Base-by-base conservation (phyloP, 805 yeast species). In the Torulaspora maleeae region DNA sequence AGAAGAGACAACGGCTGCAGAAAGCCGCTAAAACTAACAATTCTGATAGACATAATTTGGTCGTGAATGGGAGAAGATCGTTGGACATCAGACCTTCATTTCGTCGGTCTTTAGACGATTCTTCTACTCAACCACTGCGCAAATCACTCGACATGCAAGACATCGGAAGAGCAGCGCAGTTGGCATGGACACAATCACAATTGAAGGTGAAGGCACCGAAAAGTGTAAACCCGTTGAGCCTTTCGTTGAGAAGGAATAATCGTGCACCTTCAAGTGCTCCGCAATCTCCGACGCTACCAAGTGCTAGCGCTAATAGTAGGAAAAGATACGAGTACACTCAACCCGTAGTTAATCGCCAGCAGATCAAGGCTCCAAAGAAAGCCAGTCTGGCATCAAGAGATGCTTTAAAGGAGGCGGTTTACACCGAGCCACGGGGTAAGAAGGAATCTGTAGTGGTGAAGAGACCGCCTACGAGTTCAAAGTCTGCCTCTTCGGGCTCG, bases 131-230 rank as follows among this genome's bases (percentile, higher is more conserved):
- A 29, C 52, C 42, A 36, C 48, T 27, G 34, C 47, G 47, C 25
- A 43, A 32, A 39, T 41, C 39, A 12, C 45, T 39, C 7, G 48
- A 37, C 19, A 44, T 37, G 48, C 49, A 27, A 38, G 48, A 48
- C 24, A 54, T 55, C 20, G 58, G 53, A 15, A 38, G 44, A 28
- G 61, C 61, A 11, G 61, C 61, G 5, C 48, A 49, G 30, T 33
- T 57, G 36, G 61, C 61, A 8, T 57, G 61, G 61, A 34, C 48
- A 5, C 52, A 49, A 12, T 38, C 51, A 2, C 39, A 43, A 12
- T 29, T 38, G 4, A 27, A 40, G 6, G 41, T 38, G 4, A 27
- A 40, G 6, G 41, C 28, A 7, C 20, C 29, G 12, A 37, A 39
- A 24, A 32, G 11, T 17, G 13, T 13, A 9, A 13, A 28, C 6